Evolutionary conservation across 139 green algal genomes (phyloP).

Genomic region (Bryopsis sp.): DNA sequence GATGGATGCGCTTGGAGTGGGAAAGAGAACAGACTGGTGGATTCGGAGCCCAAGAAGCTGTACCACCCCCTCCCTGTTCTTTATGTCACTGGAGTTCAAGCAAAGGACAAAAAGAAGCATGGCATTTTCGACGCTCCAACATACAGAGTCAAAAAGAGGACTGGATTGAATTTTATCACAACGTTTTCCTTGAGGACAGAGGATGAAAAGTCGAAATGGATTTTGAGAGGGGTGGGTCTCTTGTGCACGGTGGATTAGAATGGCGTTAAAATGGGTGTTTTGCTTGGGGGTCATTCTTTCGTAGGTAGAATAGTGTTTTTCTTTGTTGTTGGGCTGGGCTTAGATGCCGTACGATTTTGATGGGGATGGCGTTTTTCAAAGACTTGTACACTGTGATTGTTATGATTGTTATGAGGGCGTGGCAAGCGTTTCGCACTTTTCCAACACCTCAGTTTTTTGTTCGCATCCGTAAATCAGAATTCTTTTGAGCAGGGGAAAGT

Average conservation of each 20-base stretch:
- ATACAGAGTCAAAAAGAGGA: conserved; percentile 78
- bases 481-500: too few species aligned
- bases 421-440: too few species aligned
- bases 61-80: conserved; percentile 78
- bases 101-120: conserved; percentile 61
- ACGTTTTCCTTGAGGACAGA: conserved; percentile 76
- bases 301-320: too few species aligned
- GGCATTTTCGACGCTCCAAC: conserved; percentile 65
- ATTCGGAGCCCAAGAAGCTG: conserved; percentile 87
- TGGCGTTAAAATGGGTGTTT: too few species aligned
- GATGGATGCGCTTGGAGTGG: conserved; percentile 85
- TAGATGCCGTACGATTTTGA: too few species aligned
- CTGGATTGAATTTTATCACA: conserved; percentile 78
- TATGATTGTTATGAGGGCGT: too few species aligned
- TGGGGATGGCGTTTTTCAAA: too few species aligned
- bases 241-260: conserved; percentile 84
- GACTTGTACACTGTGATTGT: too few species aligned
- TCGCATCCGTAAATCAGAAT: too few species aligned
- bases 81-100: conserved; percentile 74
- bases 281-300: too few species aligned
- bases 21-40: conserved; percentile 74
- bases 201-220: conserved; percentile 75
- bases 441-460: too few species aligned
- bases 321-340: too few species aligned
- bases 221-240: conserved; percentile 71